Evolutionary conservation across 768 basidiomycete genomes (phyloP).

Genomic region (Termitomyces sp.): DNA sequence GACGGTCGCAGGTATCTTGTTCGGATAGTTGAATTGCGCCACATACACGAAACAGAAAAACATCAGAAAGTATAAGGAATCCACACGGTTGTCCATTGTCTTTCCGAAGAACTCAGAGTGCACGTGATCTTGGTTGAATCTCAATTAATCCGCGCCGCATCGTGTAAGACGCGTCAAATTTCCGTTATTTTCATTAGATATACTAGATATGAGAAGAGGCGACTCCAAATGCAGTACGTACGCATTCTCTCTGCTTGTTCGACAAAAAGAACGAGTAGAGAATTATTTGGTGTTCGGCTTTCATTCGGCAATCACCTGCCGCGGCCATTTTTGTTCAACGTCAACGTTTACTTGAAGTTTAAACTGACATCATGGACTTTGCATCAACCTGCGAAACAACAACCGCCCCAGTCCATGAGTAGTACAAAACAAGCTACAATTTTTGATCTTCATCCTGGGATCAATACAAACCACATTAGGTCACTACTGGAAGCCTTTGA

Average conservation of each 20-base stretch:
- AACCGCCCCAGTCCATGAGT: not conserved
- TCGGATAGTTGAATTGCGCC: not conserved
- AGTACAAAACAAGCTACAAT: not conserved
- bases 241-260: not conserved
- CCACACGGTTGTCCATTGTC: not conserved
- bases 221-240: not conserved
- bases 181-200: not conserved
- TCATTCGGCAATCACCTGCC: not conserved
- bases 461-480: not conserved
- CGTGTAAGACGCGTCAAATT: not conserved
- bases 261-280: not conserved
- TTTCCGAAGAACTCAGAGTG: not conserved
- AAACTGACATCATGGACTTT: not conserved
- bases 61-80: not conserved
- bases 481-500: not conserved
- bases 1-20: too few species aligned
- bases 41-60: not conserved
- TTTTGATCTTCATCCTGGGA: not conserved
- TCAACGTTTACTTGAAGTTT: not conserved
- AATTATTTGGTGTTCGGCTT: not conserved
- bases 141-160: not conserved
- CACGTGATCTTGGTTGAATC: not conserved
- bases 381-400: not conserved
- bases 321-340: not conserved
- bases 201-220: too few species aligned